Evolutionary conservation across 2,329 filamentous ascomycete genomes (phyloP).

Genomic region (Ilyonectria mors-panacis): DNA sequence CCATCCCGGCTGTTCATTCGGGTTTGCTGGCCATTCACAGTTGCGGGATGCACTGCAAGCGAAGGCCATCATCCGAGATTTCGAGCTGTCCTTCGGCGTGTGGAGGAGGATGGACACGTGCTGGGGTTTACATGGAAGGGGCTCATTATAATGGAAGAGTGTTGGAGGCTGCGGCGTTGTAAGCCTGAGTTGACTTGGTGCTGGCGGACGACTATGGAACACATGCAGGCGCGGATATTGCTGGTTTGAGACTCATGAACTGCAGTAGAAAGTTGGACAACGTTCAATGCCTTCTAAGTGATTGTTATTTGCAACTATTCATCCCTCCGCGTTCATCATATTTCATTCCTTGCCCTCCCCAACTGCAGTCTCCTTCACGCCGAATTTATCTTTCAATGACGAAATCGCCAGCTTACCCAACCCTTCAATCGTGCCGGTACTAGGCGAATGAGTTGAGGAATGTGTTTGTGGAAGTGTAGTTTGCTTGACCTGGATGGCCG

Average conservation of each 20-base stretch:
- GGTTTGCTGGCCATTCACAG: slow-evolving; percentile 28
- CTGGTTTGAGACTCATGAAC: slow-evolving; percentile 16
- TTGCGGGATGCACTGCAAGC: slow-evolving; percentile 18
- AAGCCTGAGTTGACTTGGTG: slow-evolving; percentile 16
- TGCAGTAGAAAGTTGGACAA: not conserved
- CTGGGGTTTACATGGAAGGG: slow-evolving; percentile 27
- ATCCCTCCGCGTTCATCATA: too few species aligned
- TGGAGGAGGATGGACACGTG: slow-evolving; percentile 10
- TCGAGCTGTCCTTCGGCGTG: slow-evolving; percentile 6
- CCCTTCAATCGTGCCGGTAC: too few species aligned
- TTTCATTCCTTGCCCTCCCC: too few species aligned
- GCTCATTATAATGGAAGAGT: slow-evolving; percentile 29
- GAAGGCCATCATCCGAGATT: slow-evolving; percentile 9
- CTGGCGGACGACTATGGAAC: slow-evolving; percentile 26
- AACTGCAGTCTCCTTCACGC: too few species aligned
- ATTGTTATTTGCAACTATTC: too few species aligned
- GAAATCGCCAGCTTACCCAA: too few species aligned
- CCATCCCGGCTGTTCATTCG: slow-evolving; percentile 19
- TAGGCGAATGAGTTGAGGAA: too few species aligned
- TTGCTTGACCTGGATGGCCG: too few species aligned
- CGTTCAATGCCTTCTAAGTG: too few species aligned
- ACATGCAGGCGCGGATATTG: slow-evolving; percentile 13
- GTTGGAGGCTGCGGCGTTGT: slow-evolving; percentile 13
- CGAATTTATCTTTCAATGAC: too few species aligned
- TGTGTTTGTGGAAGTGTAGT: too few species aligned